A percentile compares a stretch with the other conserved stretches of the same genome.
Evolutionary conservation across 345 rosid species (phyloP).

Genomic region (Eucalyptus rudis): DNA sequence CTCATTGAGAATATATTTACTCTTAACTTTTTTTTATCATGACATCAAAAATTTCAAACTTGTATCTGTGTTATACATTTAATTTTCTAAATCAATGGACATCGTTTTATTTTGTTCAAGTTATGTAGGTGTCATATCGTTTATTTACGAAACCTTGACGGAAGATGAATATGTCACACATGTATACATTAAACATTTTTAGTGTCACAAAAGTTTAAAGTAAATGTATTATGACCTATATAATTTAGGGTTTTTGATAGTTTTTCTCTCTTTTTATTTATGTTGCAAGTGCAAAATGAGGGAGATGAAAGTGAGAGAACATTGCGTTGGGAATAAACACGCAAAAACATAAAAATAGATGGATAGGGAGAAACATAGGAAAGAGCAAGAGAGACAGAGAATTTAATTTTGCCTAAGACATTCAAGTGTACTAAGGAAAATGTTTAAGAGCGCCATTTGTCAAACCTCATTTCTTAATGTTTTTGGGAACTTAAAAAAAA

Average conservation of each 20-base stretch:
- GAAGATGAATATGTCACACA: accelerated
- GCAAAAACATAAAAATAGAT: background rate
- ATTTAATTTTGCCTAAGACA: background rate
- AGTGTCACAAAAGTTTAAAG: background rate
- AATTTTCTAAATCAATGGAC: accelerated
- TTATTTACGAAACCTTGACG: accelerated
- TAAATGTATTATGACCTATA: accelerated
- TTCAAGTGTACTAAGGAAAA: background rate
- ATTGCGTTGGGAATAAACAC: background rate
- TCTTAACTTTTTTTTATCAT: accelerated
- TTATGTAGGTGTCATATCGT: accelerated
- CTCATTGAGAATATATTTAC: background rate
- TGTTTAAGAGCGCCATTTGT: background rate
- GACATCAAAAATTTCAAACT: background rate
- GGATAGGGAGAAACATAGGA: background rate
- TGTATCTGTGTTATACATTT: accelerated
- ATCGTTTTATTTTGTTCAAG: background rate
- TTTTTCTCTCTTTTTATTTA: background rate
- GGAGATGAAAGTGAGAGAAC: background rate
- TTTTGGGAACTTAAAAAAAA: background rate
- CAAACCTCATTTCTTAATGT: background rate
- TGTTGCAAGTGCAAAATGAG: background rate
- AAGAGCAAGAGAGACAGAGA: background rate
- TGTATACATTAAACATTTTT: accelerated
- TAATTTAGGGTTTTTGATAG: background rate